phyloP scores from a whole-genome alignment of 441 rosid genomes.

The Syzygium syzygioides region DNA sequence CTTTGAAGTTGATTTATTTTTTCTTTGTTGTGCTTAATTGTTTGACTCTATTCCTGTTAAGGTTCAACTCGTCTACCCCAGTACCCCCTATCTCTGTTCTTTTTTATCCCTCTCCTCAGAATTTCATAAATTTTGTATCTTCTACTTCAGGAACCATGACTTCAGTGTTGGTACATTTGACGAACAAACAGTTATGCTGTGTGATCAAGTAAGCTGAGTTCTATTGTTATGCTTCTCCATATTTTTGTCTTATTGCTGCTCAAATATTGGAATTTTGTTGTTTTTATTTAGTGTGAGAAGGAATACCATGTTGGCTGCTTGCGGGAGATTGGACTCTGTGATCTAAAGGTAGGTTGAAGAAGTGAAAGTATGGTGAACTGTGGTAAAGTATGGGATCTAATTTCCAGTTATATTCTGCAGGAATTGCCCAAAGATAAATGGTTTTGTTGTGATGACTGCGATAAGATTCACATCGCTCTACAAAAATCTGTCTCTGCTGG shows the following conservation, averaged over 20 bases:
- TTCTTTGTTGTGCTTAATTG: background rate
- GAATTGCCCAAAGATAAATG: slow-evolving; percentile 80
- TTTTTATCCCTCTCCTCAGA: background rate
- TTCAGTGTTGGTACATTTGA: slow-evolving; percentile 64
- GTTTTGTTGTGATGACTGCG: slow-evolving; percentile 86
- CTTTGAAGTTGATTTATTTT: background rate
- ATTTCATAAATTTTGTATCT: background rate
- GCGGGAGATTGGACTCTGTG: slow-evolving; percentile 57
- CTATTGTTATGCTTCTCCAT: background rate
- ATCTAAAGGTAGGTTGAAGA: slow-evolving; percentile 62
- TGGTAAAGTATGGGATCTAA: slow-evolving; percentile 10
- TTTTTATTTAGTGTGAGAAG: slow-evolving; percentile 74
- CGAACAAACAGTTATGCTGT: slow-evolving; percentile 78
- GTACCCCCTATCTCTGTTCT: background rate
- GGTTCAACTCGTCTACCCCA: background rate
- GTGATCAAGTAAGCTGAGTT: slow-evolving; percentile 81
- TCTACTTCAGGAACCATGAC: slow-evolving; percentile 63
- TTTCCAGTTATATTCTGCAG: slow-evolving; percentile 29
- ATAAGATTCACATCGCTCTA: slow-evolving; percentile 47
- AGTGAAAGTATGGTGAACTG: background rate
- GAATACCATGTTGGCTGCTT: slow-evolving; percentile 98
- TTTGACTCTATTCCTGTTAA: background rate
- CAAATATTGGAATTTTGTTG: slow-evolving; percentile 3
- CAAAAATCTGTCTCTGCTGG: slow-evolving; percentile 56
- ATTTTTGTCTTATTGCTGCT: background rate